Evolutionary conservation across 2,329 filamentous ascomycete species (phyloP).

Genomic region (Neonectria faginata): DNA sequence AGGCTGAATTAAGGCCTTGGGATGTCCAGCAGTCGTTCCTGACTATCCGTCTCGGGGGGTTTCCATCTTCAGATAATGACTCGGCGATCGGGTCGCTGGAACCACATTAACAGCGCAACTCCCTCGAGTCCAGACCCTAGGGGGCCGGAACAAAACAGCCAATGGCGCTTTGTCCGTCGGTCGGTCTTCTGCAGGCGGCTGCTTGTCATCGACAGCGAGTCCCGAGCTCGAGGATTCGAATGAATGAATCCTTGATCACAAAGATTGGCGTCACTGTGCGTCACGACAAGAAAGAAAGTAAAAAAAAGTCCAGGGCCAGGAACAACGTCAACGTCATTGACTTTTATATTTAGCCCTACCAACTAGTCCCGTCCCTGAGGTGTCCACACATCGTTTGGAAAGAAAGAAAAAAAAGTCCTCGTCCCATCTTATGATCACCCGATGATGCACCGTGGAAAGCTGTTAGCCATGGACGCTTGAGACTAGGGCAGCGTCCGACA

Average conservation of each 20-base stretch:
- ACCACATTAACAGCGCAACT: conserved; percentile 8
- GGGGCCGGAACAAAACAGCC: conserved; percentile 39
- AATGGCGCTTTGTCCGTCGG: conserved; percentile 32
- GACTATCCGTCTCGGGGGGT: conserved; percentile 38
- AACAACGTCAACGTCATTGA: conserved; percentile 40
- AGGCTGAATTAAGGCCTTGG: conserved; percentile 31
- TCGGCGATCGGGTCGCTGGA: conserved; percentile 35
- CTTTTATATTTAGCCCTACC: conserved; percentile 9
- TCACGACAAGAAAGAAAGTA: neutral
- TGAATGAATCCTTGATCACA: neutral
- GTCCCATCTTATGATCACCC: neutral
- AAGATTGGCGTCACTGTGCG: neutral
- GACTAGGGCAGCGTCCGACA: conserved; percentile 9
- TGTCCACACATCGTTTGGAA: neutral
- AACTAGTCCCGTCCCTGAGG: conserved; percentile 1
- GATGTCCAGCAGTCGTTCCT: conserved; percentile 41
- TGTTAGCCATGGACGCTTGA: neutral
- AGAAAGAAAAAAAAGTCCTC: neutral
- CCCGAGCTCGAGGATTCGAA: neutral
- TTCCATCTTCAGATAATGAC: conserved; percentile 40
- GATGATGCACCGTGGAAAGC: conserved; percentile 6
- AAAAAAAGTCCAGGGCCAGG: conserved; percentile 22
- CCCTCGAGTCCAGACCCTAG: conserved; percentile 28
- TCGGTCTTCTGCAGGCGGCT: neutral
- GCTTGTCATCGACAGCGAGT: neutral